phyloP scores from a whole-genome alignment of 1,284 basidiomycete species.

The Ganoderma sinense region DNA sequence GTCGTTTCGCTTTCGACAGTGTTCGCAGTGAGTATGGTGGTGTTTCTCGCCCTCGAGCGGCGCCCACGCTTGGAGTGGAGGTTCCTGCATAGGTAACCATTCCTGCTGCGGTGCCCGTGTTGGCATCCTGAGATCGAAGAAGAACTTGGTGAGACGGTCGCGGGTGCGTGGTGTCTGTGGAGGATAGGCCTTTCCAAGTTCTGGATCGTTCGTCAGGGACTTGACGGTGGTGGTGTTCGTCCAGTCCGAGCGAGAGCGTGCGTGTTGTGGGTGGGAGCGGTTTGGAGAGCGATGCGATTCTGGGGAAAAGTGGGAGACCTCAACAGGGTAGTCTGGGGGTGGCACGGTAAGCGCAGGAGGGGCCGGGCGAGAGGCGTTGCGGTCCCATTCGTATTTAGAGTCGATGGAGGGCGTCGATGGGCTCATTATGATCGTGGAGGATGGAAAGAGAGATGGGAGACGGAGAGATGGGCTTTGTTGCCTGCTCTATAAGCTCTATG shows the following conservation, averaged over 20 bases:
- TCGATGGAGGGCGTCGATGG: constrained; percentile 14
- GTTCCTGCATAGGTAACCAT: constrained; percentile 39
- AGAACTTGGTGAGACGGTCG: constrained; percentile 46
- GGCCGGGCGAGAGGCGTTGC: constrained; percentile 32
- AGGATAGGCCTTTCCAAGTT: constrained; percentile 20
- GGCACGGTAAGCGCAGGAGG: constrained; percentile 36
- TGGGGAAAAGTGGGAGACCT: constrained; percentile 34
- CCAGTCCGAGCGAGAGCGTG: constrained; percentile 34
- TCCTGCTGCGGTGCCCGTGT: constrained; percentile 35
- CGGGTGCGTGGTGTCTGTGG: constrained; percentile 30
- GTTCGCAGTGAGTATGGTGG: constrained; percentile 37
- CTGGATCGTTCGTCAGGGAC: constrained; percentile 25
- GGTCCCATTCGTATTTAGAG: constrained; percentile 29
- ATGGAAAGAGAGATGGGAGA: constrained; percentile 13
- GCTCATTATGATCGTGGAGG: constrained; percentile 17
- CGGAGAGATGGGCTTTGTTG: constrained; percentile 5
- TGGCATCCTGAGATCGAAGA: constrained; percentile 45
- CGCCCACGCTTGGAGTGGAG: constrained; percentile 43
- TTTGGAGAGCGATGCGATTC: constrained; percentile 22
- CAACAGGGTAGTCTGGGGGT: constrained; percentile 30
- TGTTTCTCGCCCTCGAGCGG: constrained; percentile 50
- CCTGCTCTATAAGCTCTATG: constrained; percentile 17
- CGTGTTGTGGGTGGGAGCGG: constrained; percentile 14
- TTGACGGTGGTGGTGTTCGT: constrained; percentile 33
- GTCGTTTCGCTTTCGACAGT: constrained; percentile 39